Conservation (phyloP, 495 filamentous ascomycete species). For the Hamigera avellanea region DNA sequence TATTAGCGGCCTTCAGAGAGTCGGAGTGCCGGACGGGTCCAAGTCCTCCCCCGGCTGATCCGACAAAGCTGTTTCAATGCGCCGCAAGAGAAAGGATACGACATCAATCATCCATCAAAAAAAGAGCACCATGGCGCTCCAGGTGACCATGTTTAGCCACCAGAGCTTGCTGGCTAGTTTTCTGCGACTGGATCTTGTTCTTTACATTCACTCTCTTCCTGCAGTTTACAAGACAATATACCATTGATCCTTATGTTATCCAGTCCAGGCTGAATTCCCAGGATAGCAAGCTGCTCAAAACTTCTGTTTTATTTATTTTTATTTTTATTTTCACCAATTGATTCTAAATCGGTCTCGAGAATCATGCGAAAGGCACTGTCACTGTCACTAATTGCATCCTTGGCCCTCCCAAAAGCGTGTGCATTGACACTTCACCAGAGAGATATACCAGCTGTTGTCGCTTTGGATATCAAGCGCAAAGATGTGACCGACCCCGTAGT, state of each 20-base stretch:
- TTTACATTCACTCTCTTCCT: too few species aligned
- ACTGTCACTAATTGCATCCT: neutral
- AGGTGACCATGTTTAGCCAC: too few species aligned
- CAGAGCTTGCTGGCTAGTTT: neutral
- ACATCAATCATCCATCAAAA: neutral
- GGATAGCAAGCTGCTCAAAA: neutral
- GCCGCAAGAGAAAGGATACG: slow-evolving; percentile 3
- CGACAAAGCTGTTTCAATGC: slow-evolving; percentile 2
- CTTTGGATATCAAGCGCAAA: neutral
- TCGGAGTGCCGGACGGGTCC: too few species aligned
- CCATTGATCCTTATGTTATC: too few species aligned
- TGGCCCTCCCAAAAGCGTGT: neutral
- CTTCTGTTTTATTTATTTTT: neutral
- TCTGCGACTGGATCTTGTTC: neutral
- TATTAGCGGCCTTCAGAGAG: too few species aligned
- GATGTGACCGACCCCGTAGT: neutral
- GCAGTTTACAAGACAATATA: too few species aligned
- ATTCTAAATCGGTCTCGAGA: too few species aligned
- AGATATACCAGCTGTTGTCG: neutral
- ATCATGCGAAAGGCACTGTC: neutral
- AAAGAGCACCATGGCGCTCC: too few species aligned
- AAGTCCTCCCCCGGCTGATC: slow-evolving; percentile 1
- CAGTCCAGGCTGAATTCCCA: neutral
- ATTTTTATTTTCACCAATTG: neutral
- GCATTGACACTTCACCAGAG: neutral